These are phyloP conservation scores for Rhodotorula graminis DNA, from an alignment of 768 basidiomycete genomes.

Conservation along the genomic window DNA sequence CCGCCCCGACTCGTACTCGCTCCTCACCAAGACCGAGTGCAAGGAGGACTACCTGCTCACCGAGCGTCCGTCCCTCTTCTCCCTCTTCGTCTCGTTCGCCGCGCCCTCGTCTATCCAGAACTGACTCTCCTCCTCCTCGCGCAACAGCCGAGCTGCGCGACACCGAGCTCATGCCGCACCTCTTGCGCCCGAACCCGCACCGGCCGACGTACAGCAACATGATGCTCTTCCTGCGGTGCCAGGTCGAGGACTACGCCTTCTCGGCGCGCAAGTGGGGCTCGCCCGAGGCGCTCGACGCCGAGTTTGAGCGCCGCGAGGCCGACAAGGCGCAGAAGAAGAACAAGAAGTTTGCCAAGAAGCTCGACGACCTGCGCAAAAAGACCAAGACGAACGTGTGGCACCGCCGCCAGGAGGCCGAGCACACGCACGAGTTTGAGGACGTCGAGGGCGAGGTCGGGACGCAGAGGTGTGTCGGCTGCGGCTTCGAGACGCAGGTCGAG, in stretches of 20 bases:
- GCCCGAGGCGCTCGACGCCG: conserved; percentile 78
- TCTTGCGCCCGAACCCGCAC: conserved; percentile 90
- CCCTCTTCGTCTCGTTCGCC: background rate
- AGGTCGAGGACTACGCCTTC: conserved; percentile 90
- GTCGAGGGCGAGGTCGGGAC: conserved; percentile 54
- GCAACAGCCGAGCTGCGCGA: conserved; percentile 85
- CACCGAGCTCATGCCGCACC: conserved; percentile 82
- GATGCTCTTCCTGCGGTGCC: conserved; percentile 93
- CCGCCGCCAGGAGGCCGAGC: conserved; percentile 75
- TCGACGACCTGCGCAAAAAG: conserved; percentile 73
- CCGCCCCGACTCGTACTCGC: conserved; percentile 83
- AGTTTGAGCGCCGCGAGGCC: conserved; percentile 69
- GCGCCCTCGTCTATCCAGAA: background rate
- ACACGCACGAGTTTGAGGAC: conserved; percentile 75
- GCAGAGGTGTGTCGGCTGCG: conserved; percentile 78
- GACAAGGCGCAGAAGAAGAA: conserved; percentile 87
- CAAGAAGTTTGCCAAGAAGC: conserved; percentile 86
- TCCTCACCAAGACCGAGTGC: conserved; percentile 97
- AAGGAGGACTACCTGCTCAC: conserved; percentile 97
- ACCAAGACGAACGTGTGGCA: conserved; percentile 90
- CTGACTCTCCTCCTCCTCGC: too few relatives aligned
- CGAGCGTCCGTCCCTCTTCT: conserved; percentile 58
- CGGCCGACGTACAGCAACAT: conserved; percentile 94
- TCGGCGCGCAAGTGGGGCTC: conserved; percentile 90
- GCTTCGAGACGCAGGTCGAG: conserved; percentile 85